Conservation (phyloP, 805 yeast genomes). For the Ogataea pini region DNA sequence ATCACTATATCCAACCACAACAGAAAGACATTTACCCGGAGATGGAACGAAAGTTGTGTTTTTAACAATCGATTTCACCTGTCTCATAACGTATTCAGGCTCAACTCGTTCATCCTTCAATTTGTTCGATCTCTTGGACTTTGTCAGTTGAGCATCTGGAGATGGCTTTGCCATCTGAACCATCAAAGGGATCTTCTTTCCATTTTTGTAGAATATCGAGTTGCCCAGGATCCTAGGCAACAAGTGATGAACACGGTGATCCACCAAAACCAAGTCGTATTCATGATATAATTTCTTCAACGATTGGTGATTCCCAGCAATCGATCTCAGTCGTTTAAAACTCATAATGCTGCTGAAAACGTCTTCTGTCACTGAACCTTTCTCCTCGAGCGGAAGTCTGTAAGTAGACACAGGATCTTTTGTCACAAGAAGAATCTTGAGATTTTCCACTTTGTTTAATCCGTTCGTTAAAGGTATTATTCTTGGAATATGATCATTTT, state of each 20-base stretch:
- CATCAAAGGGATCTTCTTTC: constrained; percentile 67
- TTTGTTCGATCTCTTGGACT: constrained; percentile 41
- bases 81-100: constrained; percentile 60
- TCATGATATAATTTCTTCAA: constrained; percentile 54
- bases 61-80: constrained; percentile 61
- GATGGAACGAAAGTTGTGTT: constrained; percentile 65
- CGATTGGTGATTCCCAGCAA: constrained; percentile 45
- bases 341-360: constrained; percentile 61
- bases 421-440: constrained; percentile 61
- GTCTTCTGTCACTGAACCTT: constrained; percentile 59
- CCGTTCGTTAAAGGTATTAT: constrained; percentile 58
- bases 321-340: constrained; percentile 53
- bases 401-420: constrained; percentile 71
- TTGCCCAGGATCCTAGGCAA: constrained; percentile 60
- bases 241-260: constrained; percentile 63
- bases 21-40: constrained; percentile 56
- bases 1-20: constrained; percentile 59
- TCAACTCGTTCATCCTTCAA: constrained; percentile 63
- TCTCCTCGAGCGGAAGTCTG: constrained; percentile 47
- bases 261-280: constrained; percentile 68
- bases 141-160: constrained; percentile 34
- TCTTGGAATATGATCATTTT: constrained; percentile 55
- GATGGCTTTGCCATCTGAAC: constrained; percentile 56
- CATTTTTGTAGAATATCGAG: constrained; percentile 57
- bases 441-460: constrained; percentile 48